Evolutionary conservation across 305 asterid genomes (phyloP), one percentile per base, ranked within the genome.

Genomic region (Ruellia speciosa): DNA sequence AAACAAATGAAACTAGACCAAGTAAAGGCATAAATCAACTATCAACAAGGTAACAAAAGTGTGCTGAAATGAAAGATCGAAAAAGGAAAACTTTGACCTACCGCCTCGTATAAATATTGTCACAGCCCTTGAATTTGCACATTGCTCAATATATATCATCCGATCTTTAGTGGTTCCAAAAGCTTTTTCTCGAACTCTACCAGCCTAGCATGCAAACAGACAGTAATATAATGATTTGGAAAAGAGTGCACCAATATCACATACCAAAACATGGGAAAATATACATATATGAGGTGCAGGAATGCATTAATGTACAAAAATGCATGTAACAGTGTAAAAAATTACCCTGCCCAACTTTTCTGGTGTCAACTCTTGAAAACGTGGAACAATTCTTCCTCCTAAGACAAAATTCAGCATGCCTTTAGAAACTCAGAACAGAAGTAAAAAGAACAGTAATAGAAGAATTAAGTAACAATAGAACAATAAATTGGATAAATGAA

Each of bases 311-410:
- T 43, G 11, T 3, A 58, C 56, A 52, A 33, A 6, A 24, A 49
- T 7, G 56, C 12, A 48, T 11, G 13, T 24, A 46, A 43, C 0
- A 10, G 60, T 10, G 14, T 47, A 8, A 47, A 47, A 35, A 18
- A 59, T 66, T 72, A 90, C 96, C 72, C 16, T 72, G 75, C 98
- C 98, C 57, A 90, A 75, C 72, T 90, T 87, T 63, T 87, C 96
- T 49, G 96, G 72, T 4, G 95, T 81, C 84, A 90, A 71, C 73
- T 90, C 95, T 66, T 87, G 98, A 76, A 90, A 90, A 75, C 98
- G 81, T 59, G 98, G 98, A 64, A 90, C 98, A 72, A 90, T 90
- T 86, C 98, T 79, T 64, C 96, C 98, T 68, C 98, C 98, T 90
- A 52, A 56, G 37, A 58, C 13, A 51, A 24, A 12, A 63, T 41